phyloP scores from a whole-genome alignment of 2,329 filamentous ascomycete species.

The Sarocladiaceae sp. region DNA sequence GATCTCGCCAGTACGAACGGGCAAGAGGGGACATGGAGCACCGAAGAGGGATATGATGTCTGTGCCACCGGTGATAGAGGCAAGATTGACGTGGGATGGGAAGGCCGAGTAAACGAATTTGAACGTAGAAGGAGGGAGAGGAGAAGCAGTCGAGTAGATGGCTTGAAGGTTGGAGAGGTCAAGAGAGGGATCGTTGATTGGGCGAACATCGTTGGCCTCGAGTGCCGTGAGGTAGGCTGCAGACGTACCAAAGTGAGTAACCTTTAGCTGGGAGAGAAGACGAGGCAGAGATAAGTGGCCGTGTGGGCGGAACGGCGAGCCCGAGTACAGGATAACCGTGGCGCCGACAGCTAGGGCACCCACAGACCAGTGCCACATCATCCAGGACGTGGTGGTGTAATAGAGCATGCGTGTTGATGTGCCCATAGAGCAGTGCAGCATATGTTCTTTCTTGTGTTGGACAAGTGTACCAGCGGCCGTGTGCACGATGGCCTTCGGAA shows the following conservation, averaged over 20 bases:
- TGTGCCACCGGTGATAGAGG: conserved; percentile 90
- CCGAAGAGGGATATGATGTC: conserved; percentile 96
- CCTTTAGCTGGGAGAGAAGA: conserved; percentile 70
- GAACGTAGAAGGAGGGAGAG: conserved; percentile 88
- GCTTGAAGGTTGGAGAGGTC: conserved; percentile 64
- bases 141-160: conserved; percentile 91
- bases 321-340: conserved; percentile 83
- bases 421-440: conserved; percentile 75
- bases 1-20: conserved; percentile 67
- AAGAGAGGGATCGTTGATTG: conserved; percentile 44
- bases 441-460: conserved; percentile 96
- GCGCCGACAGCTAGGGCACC: conserved; percentile 77
- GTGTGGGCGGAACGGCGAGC: conserved; percentile 78
- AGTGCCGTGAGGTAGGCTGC: conserved; percentile 89
- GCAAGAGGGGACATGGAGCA: conserved; percentile 69
- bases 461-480: conserved; percentile 83
- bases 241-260: conserved; percentile 92
- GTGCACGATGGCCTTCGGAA: conserved; percentile 92
- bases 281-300: conserved; percentile 76
- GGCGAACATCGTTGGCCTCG: conserved; percentile 66
- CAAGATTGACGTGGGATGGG: conserved; percentile 73
- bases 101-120: conserved; percentile 82
- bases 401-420: conserved; percentile 75
- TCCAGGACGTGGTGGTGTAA: conserved; percentile 94
- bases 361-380: conserved; percentile 99